Evolutionary conservation across 164 flowering plant genomes (phyloP), one percentile per base, ranked within the genome.

Genomic region (Nymphaea thermarum): DNA sequence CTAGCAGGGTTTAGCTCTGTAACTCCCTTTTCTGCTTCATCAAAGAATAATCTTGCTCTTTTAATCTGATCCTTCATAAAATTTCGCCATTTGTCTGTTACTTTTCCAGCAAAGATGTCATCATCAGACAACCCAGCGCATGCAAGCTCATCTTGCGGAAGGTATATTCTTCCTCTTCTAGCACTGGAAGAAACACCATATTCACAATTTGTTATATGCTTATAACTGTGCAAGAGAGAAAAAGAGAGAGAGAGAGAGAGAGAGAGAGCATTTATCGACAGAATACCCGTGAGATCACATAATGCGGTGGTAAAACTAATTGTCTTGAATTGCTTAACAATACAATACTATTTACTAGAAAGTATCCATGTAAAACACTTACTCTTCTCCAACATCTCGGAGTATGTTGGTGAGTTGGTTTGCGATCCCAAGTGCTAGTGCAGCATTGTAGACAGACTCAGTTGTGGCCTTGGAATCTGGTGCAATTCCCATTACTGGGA

Each of bases 381-480:
- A 91, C 95, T 91, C 97, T 79, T 91, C 97, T 66, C 97, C 94
- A 65, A 91, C 97, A 77, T 91, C 95, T 73, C 93, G 80, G 62
- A 91, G 93, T 45, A 88, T 91, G 81, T 91, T 88, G 67, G 95
- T 88, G 11, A 91, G 82, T 81, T 91, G 93, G 80, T 87, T 88
- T 16, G 97, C 91, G 15, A 88, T 81, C 66, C 94, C 97, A 55
- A 91, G 73, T 0, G 91, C 87, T 79, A 91, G 72, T 43, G 95
- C 93, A 72, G 91, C 88, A 76, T 84, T 81, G 67, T 85, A 88
- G 18, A 91, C 88, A 64, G 83, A 84, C 72, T 88, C 92, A 2
- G 93, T 85, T 18, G 89, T 67, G 55, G 90, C 87, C 60, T 77
- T 77, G 42, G 94, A 91, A 43, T 84, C 84, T 41, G 94, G 88